Evolutionary conservation across 2,329 filamentous ascomycete genomes (phyloP).

Genomic region (Penicillium sclerotigenum): DNA sequence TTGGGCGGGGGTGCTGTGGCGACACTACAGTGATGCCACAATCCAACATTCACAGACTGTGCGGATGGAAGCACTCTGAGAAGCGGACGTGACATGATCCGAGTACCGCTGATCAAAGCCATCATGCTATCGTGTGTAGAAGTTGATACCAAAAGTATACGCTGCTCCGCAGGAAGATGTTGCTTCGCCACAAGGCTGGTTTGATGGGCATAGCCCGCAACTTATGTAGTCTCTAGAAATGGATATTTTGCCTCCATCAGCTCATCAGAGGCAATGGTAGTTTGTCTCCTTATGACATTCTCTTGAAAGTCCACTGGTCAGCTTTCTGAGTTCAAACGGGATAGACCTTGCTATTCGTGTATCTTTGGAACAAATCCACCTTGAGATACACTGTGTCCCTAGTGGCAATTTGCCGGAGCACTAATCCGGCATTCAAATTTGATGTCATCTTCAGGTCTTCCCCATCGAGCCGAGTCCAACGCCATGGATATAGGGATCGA

Average conservation of each 20-base stretch:
- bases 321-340: not conserved
- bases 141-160: not conserved
- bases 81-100: conserved; percentile 8
- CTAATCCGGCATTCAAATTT: not conserved
- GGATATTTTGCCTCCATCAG: not conserved
- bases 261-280: conserved; percentile 1
- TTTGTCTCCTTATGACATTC: not conserved
- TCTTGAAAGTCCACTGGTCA: not conserved
- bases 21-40: conserved; percentile 5
- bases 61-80: conserved; percentile 1
- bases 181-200: not conserved
- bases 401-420: conserved; percentile 1
- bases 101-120: not conserved
- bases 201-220: not conserved
- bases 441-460: conserved; percentile 4
- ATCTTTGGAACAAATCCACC: not conserved
- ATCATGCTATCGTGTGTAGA: not conserved
- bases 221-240: not conserved
- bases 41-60: conserved; percentile 2
- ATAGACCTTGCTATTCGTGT: not conserved
- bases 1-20: conserved; percentile 15
- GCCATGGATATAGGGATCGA: not conserved
- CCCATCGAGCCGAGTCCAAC: not conserved
- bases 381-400: not conserved
- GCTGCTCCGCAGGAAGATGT: not conserved